These are phyloP conservation scores for Lenzites betulinus DNA, from an alignment of 768 basidiomycete species.

Conservation along the genomic window DNA sequence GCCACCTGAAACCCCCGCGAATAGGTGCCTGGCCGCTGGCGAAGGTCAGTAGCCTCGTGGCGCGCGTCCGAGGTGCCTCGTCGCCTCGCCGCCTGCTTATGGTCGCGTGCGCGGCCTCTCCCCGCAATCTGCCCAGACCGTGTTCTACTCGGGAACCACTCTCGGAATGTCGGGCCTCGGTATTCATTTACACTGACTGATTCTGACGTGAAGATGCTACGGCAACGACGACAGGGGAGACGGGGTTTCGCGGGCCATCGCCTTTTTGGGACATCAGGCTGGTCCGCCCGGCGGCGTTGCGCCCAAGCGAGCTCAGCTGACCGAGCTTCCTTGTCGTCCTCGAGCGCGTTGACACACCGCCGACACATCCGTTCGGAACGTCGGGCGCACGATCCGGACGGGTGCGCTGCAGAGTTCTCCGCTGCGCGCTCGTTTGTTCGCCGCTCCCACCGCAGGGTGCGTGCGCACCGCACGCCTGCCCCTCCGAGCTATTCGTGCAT, in stretches of 20 bases:
- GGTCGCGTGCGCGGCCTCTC: not conserved
- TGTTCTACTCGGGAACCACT: not conserved
- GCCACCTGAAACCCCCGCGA: too few relatives aligned
- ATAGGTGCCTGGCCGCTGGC: too few relatives aligned
- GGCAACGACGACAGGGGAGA: slow-evolving; percentile 8
- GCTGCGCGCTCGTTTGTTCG: not conserved
- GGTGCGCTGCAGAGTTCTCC: not conserved
- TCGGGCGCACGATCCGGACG: slow-evolving; percentile 7
- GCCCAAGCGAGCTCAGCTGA: slow-evolving; percentile 6
- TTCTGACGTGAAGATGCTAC: slow-evolving; percentile 12
- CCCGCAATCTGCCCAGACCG: not conserved
- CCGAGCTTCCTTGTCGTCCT: not conserved
- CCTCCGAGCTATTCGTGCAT: not conserved
- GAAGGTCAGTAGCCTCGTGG: slow-evolving; percentile 18
- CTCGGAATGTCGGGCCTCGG: slow-evolving; percentile 9
- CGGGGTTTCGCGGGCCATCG: not conserved
- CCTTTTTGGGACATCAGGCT: slow-evolving; percentile 2
- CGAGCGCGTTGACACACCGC: slow-evolving; percentile 5
- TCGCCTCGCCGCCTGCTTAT: not conserved
- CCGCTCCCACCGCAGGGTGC: slow-evolving; percentile 6
- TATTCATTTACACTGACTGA: not conserved
- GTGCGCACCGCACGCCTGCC: not conserved
- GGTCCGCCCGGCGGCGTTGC: slow-evolving; percentile 7
- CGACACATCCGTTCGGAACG: slow-evolving; percentile 12
- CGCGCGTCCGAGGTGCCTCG: not conserved